Evolutionary conservation across 2,329 filamentous ascomycete genomes (phyloP).

Genomic region (Verticillium alfalfae): DNA sequence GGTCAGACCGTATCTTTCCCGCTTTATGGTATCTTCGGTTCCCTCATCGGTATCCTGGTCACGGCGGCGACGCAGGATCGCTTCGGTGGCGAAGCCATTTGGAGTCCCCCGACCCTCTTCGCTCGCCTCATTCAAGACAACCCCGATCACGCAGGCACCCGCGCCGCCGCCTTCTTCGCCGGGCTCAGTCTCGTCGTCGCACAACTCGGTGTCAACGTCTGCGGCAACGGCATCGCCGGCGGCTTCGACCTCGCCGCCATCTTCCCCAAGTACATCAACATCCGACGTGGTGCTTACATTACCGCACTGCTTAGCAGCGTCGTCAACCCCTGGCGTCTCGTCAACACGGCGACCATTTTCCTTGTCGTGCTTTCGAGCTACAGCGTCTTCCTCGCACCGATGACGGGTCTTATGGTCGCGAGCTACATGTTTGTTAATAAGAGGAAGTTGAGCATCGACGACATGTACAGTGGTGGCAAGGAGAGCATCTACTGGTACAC

Average conservation of each 20-base stretch:
- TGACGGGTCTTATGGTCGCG: conserved; percentile 32
- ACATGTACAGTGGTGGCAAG: conserved; percentile 23
- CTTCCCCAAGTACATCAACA: conserved; percentile 30
- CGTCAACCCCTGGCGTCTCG: conserved; percentile 31
- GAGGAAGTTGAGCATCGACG: conserved; percentile 27
- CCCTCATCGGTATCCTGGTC: conserved; percentile 32
- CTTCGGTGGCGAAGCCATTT: conserved; percentile 26
- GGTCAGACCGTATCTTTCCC: conserved; percentile 28
- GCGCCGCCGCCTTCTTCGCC: conserved; percentile 30
- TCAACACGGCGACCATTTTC: conserved; percentile 28
- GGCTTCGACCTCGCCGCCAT: conserved; percentile 32
- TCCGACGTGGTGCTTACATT: conserved; percentile 29
- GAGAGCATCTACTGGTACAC: conserved; percentile 33
- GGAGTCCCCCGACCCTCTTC: conserved; percentile 30
- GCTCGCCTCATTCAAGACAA: conserved; percentile 22
- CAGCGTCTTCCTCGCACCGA: conserved; percentile 29
- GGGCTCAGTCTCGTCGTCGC: conserved; percentile 27
- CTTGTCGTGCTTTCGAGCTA: conserved; percentile 29
- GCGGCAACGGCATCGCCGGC: conserved; percentile 28
- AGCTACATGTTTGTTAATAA: conserved; percentile 25
- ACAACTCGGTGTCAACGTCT: conserved; percentile 30
- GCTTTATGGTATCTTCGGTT: conserved; percentile 26
- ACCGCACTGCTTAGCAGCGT: conserved; percentile 26
- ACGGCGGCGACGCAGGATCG: conserved; percentile 30
- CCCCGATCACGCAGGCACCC: conserved; percentile 20